These are phyloP conservation scores for Actinomortierella wolfii DNA, from an alignment of 371 early-diverging fungal genomes.

Conservation along the genomic window DNA sequence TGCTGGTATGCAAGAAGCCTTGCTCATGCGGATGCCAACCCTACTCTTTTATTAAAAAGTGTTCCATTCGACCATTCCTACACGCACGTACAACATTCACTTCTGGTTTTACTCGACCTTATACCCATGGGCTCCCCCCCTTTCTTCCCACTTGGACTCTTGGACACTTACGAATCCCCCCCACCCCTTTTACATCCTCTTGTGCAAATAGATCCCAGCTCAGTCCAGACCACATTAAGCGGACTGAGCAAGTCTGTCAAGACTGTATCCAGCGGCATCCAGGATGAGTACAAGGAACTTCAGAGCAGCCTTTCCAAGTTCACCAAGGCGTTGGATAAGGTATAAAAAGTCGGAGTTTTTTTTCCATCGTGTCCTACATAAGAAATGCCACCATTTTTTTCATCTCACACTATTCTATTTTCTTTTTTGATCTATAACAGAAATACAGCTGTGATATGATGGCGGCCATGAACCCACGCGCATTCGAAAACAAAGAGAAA, in stretches of 20 bases:
- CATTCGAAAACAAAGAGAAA: slow-evolving; percentile 70
- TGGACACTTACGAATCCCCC: not conserved
- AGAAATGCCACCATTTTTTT: no score
- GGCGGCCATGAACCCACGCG: slow-evolving; percentile 61
- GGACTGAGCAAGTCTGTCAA: slow-evolving; percentile 18
- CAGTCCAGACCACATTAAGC: slow-evolving; percentile 15
- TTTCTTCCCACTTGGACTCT: no score
- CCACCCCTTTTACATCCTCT: not conserved
- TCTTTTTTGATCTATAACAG: slow-evolving; percentile 37
- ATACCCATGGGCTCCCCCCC: no score
- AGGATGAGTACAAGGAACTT: slow-evolving; percentile 72
- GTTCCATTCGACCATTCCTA: not conserved
- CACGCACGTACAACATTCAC: not conserved
- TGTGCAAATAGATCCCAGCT: slow-evolving; percentile 21
- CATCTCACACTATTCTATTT: not conserved
- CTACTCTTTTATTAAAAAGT: not conserved
- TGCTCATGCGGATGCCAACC: no score
- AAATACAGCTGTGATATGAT: slow-evolving; percentile 67
- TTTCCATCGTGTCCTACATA: not conserved
- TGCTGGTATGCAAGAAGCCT: slow-evolving; percentile 13
- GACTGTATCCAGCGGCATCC: slow-evolving; percentile 31
- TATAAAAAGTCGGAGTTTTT: slow-evolving; percentile 35
- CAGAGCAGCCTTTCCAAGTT: slow-evolving; percentile 65
- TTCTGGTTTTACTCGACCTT: not conserved
- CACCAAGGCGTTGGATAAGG: slow-evolving; percentile 81